These are phyloP conservation scores for Ceratocystis papillata DNA, from an alignment of 2,329 filamentous ascomycete species.

Conservation along the genomic window DNA sequence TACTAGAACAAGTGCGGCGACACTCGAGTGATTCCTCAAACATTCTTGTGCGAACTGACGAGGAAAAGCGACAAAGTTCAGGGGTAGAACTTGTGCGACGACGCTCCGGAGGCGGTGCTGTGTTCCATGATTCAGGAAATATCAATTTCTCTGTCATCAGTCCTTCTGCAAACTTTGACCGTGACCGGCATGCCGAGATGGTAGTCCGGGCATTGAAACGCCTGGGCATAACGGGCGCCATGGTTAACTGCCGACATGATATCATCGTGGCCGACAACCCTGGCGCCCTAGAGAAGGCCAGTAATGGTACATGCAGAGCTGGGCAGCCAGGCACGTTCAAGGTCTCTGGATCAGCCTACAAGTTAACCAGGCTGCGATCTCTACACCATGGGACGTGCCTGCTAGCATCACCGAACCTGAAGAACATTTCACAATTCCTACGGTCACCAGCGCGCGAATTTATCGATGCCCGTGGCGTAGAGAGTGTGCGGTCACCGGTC, in stretches of 20 bases:
- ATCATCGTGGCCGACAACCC: slow-evolving; percentile 58
- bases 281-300: slow-evolving; percentile 4
- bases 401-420: slow-evolving; percentile 63
- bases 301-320: slow-evolving; percentile 19
- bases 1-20: slow-evolving; percentile 34
- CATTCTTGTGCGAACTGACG: slow-evolving; percentile 19
- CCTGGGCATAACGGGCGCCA: slow-evolving; percentile 48
- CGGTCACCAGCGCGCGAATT: slow-evolving; percentile 66
- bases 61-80: slow-evolving; percentile 27
- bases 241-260: slow-evolving; percentile 85
- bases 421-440: slow-evolving; percentile 57
- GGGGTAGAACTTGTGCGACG: slow-evolving; percentile 59
- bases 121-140: slow-evolving; percentile 89
- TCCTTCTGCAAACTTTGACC: slow-evolving; percentile 63
- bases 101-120: slow-evolving; percentile 78
- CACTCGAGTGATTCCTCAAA: neutral
- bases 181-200: slow-evolving; percentile 85
- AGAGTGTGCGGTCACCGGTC: slow-evolving; percentile 79
- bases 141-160: slow-evolving; percentile 91
- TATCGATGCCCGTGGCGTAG: slow-evolving; percentile 74
- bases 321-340: slow-evolving; percentile 46
- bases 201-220: slow-evolving; percentile 67
- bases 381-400: slow-evolving; percentile 92
- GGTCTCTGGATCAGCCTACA: slow-evolving; percentile 89
- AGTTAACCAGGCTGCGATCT: slow-evolving; percentile 68